Percentiles rank a stretch among this genome's conserved stretches.
phyloP scores from a whole-genome alignment of 1,284 basidiomycete genomes.

The Naganishia albida region DNA sequence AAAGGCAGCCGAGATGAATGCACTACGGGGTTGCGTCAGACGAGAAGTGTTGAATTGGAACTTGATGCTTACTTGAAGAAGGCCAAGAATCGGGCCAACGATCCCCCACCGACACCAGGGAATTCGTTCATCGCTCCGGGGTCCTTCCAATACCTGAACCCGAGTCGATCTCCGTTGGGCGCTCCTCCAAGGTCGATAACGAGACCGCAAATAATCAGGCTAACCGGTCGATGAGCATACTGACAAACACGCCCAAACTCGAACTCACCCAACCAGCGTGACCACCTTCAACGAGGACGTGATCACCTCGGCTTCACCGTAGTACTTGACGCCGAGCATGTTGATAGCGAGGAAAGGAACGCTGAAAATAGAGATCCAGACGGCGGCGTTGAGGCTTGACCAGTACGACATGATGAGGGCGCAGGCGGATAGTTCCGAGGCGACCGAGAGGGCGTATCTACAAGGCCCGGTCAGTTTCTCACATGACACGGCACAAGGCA shows the following conservation, averaged over 20 bases:
- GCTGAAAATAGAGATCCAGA: constrained; percentile 55
- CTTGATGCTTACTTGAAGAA: constrained; percentile 50
- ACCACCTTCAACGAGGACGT: constrained; percentile 40
- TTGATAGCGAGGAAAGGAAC: constrained; percentile 56
- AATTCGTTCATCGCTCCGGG: constrained; percentile 56
- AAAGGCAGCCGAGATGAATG: constrained; percentile 57
- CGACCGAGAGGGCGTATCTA: constrained; percentile 45
- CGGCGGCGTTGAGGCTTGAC: constrained; percentile 51
- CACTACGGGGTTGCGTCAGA: constrained; percentile 33
- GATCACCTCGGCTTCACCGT: constrained; percentile 50
- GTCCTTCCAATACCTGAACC: constrained; percentile 66
- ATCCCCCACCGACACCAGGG: constrained; percentile 25
- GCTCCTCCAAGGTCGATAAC: constrained; percentile 72
- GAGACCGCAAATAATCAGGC: constrained; percentile 62
- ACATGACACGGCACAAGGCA: constrained; percentile 41
- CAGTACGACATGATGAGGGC: constrained; percentile 54
- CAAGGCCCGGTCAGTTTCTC: neutral
- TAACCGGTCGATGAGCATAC: neutral
- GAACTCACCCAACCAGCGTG: constrained; percentile 40
- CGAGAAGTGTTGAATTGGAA: constrained; percentile 52
- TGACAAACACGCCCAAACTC: neutral
- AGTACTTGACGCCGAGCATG: constrained; percentile 41
- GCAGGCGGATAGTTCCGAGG: constrained; percentile 53
- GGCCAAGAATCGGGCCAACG: constrained; percentile 41
- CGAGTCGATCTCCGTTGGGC: constrained; percentile 58